Evolutionary conservation across 257 asterid species (phyloP), one percentile per base, ranked within the genome.

Genomic region (Capsicum baccatum): DNA sequence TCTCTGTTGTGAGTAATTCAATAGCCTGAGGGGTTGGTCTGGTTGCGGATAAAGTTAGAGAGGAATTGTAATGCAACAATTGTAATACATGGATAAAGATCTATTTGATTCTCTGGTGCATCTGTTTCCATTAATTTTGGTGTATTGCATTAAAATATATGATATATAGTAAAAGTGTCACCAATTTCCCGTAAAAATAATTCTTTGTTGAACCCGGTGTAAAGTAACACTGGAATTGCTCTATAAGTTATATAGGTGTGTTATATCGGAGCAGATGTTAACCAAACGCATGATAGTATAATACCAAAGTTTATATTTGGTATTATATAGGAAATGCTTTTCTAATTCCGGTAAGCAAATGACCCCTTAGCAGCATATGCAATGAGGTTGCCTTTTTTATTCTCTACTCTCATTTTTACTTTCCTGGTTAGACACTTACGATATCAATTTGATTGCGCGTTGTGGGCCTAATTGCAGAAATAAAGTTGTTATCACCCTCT

Each of bases 381-480:
- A 11, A 63, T 63, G 44, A 4, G 26, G 70, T 66, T 66, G 48
- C 6, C 58, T 19, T 71, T 50, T 63, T 19, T 19, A 12, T 48
- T 48, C 44, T 21, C 44, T 48, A n/a, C n/a, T n/a, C 44, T 26
- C 21, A 14, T 67, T 67, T 64, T 21, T 35, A 26, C 42, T 26
- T 73, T 12, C 42, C 17, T 0, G 69, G 2, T 63, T 50, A 71
- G 80, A 2, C 3, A 3, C 81, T 50, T 10, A 13, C 50, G 19
- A 4, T 12, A 74, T 48, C 80, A 44, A 17, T 71, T 71, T 71
- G 79, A 71, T 73, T 73, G 80, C 17, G 11, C 42, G 37, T n/a
- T 73, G 59, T n/a, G 47, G 33, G 57, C 15, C 8, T 19, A 11
- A 47, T 74, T 50, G 44, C 19, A 52, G 21, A 50, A 19, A 21